These are phyloP conservation scores for Candida orba DNA, from an alignment of 805 yeast species.

Conservation along the genomic window DNA sequence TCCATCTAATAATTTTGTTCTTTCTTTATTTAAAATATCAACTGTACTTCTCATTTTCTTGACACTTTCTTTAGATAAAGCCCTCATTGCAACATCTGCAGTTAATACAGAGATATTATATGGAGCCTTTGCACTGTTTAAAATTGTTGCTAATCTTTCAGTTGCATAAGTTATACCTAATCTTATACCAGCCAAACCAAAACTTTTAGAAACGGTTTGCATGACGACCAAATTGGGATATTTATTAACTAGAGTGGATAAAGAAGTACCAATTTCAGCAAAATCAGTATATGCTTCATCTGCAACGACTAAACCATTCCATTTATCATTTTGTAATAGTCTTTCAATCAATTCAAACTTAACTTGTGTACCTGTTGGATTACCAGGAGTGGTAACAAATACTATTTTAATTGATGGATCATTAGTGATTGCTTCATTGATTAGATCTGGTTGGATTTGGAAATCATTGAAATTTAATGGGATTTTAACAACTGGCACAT, in stretches of 20 bases:
- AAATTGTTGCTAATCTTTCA: conserved; percentile 49
- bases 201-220: conserved; percentile 91
- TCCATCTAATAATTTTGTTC: conserved; percentile 44
- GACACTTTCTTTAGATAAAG: conserved; percentile 55
- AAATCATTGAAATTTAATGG: conserved; percentile 65
- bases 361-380: conserved; percentile 78
- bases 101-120: conserved; percentile 85
- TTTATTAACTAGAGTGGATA: conserved; percentile 71
- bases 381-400: conserved; percentile 92
- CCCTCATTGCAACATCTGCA: conserved; percentile 66
- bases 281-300: conserved; percentile 97
- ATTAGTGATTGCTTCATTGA: conserved; percentile 40
- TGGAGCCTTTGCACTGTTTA: conserved; percentile 93
- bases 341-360: conserved; percentile 40
- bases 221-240: conserved; percentile 79
- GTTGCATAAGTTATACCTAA: conserved; percentile 74
- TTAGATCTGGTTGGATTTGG: conserved; percentile 50
- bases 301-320: conserved; percentile 76
- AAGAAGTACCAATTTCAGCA: conserved; percentile 56
- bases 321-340: conserved; percentile 38
- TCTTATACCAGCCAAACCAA: conserved; percentile 93
- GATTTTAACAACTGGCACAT: conserved; percentile 67
- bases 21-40: conserved; percentile 43
- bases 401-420: conserved; percentile 67
- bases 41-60: conserved; percentile 51